Conservation (phyloP, 129 eudicot genomes). For the Helichrysum umbraculigerum region DNA sequence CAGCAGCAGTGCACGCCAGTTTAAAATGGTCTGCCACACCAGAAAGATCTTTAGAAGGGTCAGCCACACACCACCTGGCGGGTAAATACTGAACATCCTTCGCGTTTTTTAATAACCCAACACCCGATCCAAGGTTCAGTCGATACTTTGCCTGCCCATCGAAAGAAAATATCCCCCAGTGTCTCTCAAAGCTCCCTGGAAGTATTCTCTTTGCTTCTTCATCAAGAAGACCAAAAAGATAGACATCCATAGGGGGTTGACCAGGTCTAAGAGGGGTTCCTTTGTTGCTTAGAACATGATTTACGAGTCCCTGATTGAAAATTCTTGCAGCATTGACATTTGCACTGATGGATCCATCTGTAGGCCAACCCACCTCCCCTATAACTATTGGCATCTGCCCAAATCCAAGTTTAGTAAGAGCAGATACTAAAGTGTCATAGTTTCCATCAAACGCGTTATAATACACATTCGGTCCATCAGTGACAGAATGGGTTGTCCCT, state of each 20-base stretch:
- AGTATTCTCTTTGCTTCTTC: conserved; percentile 89
- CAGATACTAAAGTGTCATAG: conserved; percentile 78
- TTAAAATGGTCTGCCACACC: conserved; percentile 60
- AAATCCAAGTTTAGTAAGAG: conserved; percentile 77
- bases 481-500: conserved; percentile 79
- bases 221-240: conserved; percentile 87
- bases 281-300: conserved; percentile 54
- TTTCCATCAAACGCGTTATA: conserved; percentile 95
- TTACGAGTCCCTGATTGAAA: conserved; percentile 82
- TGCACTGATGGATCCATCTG: conserved; percentile 81
- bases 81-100: conserved; percentile 72
- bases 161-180: conserved; percentile 95
- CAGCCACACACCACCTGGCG: conserved; percentile 88
- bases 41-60: conserved; percentile 76
- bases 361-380: conserved; percentile 98
- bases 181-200: conserved; percentile 92
- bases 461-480: conserved; percentile 79
- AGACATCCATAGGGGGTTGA: conserved; percentile 73
- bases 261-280: conserved; percentile 92
- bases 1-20: conserved; percentile 81
- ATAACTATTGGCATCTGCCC: conserved; percentile 87
- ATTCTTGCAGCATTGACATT: conserved; percentile 74
- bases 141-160: conserved; percentile 87
- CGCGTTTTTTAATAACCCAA: conserved; percentile 65
- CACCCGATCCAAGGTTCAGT: conserved; percentile 67